phyloP scores from a whole-genome alignment of 78 protist genomes.

The Ministeria vibrans region DNA sequence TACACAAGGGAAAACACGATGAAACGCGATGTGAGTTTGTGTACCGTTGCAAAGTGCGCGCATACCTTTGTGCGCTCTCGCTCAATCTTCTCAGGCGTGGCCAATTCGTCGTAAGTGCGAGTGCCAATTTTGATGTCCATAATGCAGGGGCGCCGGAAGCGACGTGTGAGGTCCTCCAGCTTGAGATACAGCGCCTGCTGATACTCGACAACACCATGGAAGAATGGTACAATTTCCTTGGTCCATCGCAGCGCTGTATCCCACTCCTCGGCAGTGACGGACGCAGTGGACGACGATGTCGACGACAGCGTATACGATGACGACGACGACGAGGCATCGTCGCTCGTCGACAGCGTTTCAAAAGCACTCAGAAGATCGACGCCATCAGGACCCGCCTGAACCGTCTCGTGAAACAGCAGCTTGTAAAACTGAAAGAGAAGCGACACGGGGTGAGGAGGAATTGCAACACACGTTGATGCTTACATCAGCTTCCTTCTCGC shows the following conservation, averaged over 20 bases:
- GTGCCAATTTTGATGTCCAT: background rate
- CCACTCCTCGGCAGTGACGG: too few relatives aligned
- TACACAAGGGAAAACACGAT: too few relatives aligned
- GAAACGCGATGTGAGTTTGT: too few relatives aligned
- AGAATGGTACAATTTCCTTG: background rate
- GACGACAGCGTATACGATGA: background rate
- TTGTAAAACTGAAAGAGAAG: too few relatives aligned
- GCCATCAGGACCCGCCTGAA: background rate
- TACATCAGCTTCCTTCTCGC: background rate
- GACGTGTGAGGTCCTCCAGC: background rate
- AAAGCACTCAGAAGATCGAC: background rate
- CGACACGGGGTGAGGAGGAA: too few relatives aligned
- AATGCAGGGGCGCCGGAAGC: background rate
- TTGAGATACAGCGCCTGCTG: background rate
- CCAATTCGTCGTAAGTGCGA: background rate
- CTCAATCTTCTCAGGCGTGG: background rate
- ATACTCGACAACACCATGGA: background rate
- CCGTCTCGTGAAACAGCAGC: background rate
- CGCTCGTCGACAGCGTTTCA: background rate
- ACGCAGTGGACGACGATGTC: background rate
- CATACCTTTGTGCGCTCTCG: background rate
- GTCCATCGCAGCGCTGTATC: too few relatives aligned
- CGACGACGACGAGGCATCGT: too few relatives aligned
- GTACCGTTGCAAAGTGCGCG: too few relatives aligned
- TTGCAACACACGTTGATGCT: too few relatives aligned